phyloP scores from a whole-genome alignment of 2,329 filamentous ascomycete species.

The Cucurbitaria berberidis region DNA sequence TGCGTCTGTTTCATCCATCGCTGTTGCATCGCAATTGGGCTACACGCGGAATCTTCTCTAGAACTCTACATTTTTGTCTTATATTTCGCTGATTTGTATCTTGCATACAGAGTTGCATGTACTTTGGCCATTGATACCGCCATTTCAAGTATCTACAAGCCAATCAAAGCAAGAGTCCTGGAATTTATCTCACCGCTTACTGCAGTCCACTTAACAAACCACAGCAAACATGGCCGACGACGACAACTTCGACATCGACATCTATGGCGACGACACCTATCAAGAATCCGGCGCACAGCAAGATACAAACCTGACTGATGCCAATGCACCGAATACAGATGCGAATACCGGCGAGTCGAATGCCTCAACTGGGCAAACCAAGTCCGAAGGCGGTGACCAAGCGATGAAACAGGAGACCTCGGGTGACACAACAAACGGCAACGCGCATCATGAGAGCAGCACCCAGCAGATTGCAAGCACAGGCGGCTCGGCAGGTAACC shows the following conservation, averaged over 20 bases:
- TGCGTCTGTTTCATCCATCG: slow-evolving; percentile 20
- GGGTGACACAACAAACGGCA: slow-evolving; percentile 27
- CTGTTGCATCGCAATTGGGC: slow-evolving; percentile 15
- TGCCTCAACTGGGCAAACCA: slow-evolving; percentile 14
- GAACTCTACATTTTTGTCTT: slow-evolving; percentile 19
- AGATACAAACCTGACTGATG: slow-evolving; percentile 34
- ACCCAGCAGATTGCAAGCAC: slow-evolving; percentile 54
- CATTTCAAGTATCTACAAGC: slow-evolving; percentile 48
- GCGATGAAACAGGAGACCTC: slow-evolving; percentile 28
- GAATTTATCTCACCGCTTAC: slow-evolving; percentile 28
- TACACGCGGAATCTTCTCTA: slow-evolving; percentile 19
- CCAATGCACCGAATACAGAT: slow-evolving; percentile 42
- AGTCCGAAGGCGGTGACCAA: slow-evolving; percentile 16
- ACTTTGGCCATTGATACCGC: slow-evolving; percentile 45
- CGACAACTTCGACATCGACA: slow-evolving; percentile 74
- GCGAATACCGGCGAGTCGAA: slow-evolving; percentile 25
- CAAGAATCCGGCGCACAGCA: slow-evolving; percentile 33
- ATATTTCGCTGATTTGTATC: slow-evolving; percentile 46
- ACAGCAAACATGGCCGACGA: slow-evolving; percentile 60
- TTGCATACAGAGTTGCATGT: slow-evolving; percentile 47
- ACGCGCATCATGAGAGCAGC: slow-evolving; percentile 34
- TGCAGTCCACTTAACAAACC: slow-evolving; percentile 32
- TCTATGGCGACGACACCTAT: slow-evolving; percentile 66
- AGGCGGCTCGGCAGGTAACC: slow-evolving; percentile 47
- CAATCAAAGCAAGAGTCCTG: slow-evolving; percentile 45